A percentile compares a stretch with the other conserved stretches of the same genome.
Conservation (phyloP, 2,329 filamentous ascomycete genomes). For the Aspergillus versicolor region DNA sequence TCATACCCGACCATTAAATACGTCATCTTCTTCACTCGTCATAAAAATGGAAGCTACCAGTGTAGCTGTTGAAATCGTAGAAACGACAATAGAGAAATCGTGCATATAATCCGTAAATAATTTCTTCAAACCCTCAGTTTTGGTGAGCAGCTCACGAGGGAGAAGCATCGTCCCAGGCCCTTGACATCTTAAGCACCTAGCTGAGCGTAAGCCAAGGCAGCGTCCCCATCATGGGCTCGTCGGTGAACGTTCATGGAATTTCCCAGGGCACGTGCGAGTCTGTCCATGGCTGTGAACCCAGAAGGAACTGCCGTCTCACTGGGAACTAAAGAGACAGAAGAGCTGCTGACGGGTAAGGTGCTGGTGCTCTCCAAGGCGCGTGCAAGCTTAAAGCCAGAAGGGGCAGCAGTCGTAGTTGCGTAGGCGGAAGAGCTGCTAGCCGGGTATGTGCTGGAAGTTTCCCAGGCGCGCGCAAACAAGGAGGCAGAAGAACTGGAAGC, state of each 20-base stretch:
- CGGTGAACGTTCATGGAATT: not conserved
- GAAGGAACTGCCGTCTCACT: not conserved
- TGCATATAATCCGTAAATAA: not conserved
- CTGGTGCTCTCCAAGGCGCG: too few species aligned
- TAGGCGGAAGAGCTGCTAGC: too few species aligned
- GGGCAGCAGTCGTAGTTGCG: too few species aligned
- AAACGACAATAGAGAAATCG: conserved; percentile 4
- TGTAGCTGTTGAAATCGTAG: not conserved
- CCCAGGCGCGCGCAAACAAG: too few species aligned
- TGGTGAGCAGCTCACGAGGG: conserved; percentile 12
- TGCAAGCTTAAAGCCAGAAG: too few species aligned
- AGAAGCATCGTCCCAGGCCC: conserved; percentile 2
- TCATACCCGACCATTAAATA: conserved; percentile 1
- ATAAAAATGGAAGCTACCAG: not conserved
- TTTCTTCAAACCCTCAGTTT: conserved; percentile 7
- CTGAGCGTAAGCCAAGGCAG: not conserved
- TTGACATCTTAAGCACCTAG: conserved; percentile 8
- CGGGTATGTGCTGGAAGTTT: too few species aligned
- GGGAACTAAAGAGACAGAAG: not conserved
- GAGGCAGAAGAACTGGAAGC: too few species aligned
- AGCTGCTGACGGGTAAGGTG: too few species aligned
- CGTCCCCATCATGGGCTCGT: not conserved
- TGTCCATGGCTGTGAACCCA: conserved; percentile 3
- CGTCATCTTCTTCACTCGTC: not conserved
- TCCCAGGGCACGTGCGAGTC: conserved; percentile 7